Conservation (phyloP, 805 yeast genomes). For the Ogataea thermomethanolica region DNA sequence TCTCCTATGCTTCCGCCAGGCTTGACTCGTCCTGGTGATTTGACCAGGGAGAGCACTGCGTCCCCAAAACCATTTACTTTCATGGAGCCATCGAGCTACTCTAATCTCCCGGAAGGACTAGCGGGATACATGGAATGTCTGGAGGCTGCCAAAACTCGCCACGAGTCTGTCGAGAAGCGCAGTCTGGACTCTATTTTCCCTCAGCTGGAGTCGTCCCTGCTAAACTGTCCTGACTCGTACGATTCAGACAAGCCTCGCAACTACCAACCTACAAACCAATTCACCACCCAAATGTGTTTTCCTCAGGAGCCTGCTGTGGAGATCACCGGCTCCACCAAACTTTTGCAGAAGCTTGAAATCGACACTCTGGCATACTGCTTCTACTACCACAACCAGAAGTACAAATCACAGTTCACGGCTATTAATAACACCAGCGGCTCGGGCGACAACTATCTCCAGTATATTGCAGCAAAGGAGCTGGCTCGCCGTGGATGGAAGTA, state of each 20-base stretch:
- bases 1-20: slow-evolving; percentile 12
- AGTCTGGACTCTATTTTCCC: slow-evolving; percentile 51
- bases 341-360: slow-evolving; percentile 69
- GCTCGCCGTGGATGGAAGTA: slow-evolving; percentile 76
- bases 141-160: slow-evolving; percentile 35
- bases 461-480: slow-evolving; percentile 78
- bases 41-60: slow-evolving; percentile 17
- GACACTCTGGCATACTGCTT: slow-evolving; percentile 91
- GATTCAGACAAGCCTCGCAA: slow-evolving; percentile 80
- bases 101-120: slow-evolving; percentile 28
- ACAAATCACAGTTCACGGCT: slow-evolving; percentile 23
- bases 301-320: slow-evolving; percentile 82
- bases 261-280: slow-evolving; percentile 75
- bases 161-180: slow-evolving; percentile 44
- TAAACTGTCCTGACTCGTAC: slow-evolving; percentile 90
- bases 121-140: slow-evolving; percentile 25
- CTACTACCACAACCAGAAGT: slow-evolving; percentile 58
- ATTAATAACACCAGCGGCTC: slow-evolving; percentile 18
- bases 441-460: slow-evolving; percentile 61
- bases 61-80: slow-evolving; percentile 21
- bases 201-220: slow-evolving; percentile 69
- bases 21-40: slow-evolving; percentile 1
- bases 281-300: slow-evolving; percentile 84
- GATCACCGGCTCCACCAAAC: slow-evolving; percentile 52
- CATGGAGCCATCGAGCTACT: slow-evolving; percentile 20